Percentiles rank a stretch among this genome's conserved stretches.
These are phyloP conservation scores for Thoreauomyces humboldtii DNA, from an alignment of 192 early-diverging fungal species.

Conservation along the genomic window DNA sequence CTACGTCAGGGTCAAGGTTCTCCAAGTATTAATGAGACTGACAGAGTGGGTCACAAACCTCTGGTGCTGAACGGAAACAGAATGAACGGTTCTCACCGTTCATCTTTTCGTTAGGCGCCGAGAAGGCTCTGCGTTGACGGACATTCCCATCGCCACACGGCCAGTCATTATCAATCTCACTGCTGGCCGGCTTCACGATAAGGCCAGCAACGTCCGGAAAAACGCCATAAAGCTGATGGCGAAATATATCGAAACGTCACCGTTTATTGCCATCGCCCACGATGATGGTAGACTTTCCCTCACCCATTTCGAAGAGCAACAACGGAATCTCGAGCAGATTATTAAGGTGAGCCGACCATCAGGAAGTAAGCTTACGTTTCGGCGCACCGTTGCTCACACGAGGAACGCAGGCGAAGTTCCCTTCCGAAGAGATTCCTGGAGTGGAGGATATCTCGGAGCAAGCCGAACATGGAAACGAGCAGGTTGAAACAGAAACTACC, in stretches of 20 bases:
- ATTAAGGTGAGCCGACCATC: too few relatives aligned
- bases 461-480: not conserved
- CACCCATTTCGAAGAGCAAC: conserved; percentile 65
- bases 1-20: conserved; percentile 81
- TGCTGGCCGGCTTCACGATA: conserved; percentile 83
- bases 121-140: conserved; percentile 41
- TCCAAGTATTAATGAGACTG: conserved; percentile 80
- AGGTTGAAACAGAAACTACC: not conserved
- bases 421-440: conserved; percentile 26
- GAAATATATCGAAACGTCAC: conserved; percentile 79
- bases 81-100: not conserved
- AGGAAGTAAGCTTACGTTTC: too few relatives aligned
- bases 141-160: conserved; percentile 54
- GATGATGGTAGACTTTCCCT: conserved; percentile 79
- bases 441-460: not conserved
- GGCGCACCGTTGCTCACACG: too few relatives aligned
- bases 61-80: not conserved
- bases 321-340: conserved; percentile 63
- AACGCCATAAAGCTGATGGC: conserved; percentile 85
- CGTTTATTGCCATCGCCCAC: conserved; percentile 65
- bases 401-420: conserved; percentile 39
- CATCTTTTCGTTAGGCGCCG: conserved; percentile 1
- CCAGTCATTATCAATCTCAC: conserved; percentile 67
- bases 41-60: conserved; percentile 70
- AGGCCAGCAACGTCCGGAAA: conserved; percentile 83